Base-by-base conservation (phyloP, 1,284 basidiomycete genomes). In the Ganoderma lucidum region DNA sequence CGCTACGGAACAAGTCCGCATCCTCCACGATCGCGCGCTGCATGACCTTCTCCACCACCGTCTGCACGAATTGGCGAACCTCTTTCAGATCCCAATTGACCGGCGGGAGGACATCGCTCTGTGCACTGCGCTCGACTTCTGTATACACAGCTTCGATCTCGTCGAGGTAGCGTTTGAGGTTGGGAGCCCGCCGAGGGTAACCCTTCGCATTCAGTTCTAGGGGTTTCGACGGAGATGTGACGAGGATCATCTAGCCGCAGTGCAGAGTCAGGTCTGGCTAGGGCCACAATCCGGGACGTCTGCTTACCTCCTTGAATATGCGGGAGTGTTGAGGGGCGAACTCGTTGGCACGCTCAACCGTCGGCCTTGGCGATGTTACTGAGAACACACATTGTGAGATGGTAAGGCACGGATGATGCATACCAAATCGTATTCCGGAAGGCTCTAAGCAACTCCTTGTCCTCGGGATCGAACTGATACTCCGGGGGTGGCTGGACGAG, bases 261-360 rank as follows among this genome's bases (percentile, higher is more conserved):
- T 39, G 6, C 39, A 23, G 35, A 12, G 41, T 30, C 10, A 53
- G 39, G 35, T 58, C 53, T 23, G 19, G 19, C 32, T 9, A 30
- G 28, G 6, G 4, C 9, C 9, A 10, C 15, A 62, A 19, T 23
- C 23, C 23, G 0, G 23, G 23, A 23, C 23, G 23, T n/a, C 15
- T 44, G 10, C 68, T 37, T 28, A 77, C 76, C 71, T 77, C 76
- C 64, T 77, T 84, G 75, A 83, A 83, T 19, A 84, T 74, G 48
- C 83, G 76, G 19, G 82, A 81, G 62, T 84, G 82, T 53, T 80
- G 78, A 1, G 83, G 82, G 6, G 80, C 81, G 44, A 76, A 80
- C 9, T 72, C 70, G 63, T 83, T 85, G 51, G 80, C 77, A 41
- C 79, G 74, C 62, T 83, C 77, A 0, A 85, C 70, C 6, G 76